Base-by-base conservation (phyloP, 345 rosid genomes). In the Eucalyptus virginea region DNA sequence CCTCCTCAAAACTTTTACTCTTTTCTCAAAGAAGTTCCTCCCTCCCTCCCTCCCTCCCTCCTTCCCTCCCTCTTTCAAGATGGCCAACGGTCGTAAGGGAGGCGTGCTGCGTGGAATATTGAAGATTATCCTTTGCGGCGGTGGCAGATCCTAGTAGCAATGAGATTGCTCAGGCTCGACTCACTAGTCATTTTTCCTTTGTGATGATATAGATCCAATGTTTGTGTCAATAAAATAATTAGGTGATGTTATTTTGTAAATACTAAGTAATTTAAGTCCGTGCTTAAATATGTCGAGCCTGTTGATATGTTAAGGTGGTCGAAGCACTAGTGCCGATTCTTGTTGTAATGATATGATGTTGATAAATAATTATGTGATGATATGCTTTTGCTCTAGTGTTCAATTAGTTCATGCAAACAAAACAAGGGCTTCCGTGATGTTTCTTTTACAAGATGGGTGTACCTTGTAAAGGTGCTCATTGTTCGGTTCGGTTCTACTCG, bases 271-370 rank as follows among this genome's bases (percentile, higher is more conserved):
- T 56, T 52, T 24, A 12, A 0, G 3, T 24, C 30, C 0, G 1
- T 56, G 13, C 1, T 24, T 56, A 5, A 56, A 56, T 26, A 56
- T 56, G 14, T 56, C 13, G 6, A 56, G 62, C 30, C 1, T 4
- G 2, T 56, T 56, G 0, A 56, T 56, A 56, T 23, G 13, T 56
- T 56, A 56, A 24, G 62, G 62, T 56, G 62, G 62, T 56, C 6
- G 0, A 56, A 24, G 1, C 6, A 56, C 12, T 0, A 0, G 1
- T 56, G 13, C 3, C 6, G 2, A 56, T 2, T 56, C 14, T 24
- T 56, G 13, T 56, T 2, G 6, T 6, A 21, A 37, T 4, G 47
- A 19, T 11, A 15, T 4, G 2, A 3, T 28, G 32, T 60, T 60
- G n/a, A 49, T 49, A 49, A 49, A 49, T 49, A 49, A 49, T 49